phyloP scores from a whole-genome alignment of 2,329 filamentous ascomycete genomes.

The Calycina marina region DNA sequence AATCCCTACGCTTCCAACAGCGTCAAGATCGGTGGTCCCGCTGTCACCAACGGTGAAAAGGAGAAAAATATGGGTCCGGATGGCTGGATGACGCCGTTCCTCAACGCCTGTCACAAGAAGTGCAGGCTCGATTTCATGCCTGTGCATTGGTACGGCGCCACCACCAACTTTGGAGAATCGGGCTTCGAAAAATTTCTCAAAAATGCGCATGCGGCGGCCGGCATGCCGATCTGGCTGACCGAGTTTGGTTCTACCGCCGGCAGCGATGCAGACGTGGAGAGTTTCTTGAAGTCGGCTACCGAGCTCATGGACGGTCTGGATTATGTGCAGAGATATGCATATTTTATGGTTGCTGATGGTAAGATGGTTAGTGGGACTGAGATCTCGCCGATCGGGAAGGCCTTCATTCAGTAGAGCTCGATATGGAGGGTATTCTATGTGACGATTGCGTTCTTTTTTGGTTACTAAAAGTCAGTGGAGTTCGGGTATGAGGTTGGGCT shows the following conservation, averaged over 20 bases:
- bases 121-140: constrained; percentile 31
- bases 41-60: constrained; percentile 31
- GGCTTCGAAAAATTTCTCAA: constrained; percentile 28
- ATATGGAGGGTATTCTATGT: too few relatives aligned
- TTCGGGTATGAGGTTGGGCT: too few relatives aligned
- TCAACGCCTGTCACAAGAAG: constrained; percentile 25
- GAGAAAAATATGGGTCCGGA: constrained; percentile 25
- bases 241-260: constrained; percentile 25
- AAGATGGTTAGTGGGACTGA: constrained; percentile 1
- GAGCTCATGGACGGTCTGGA: constrained; percentile 27
- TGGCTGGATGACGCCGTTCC: constrained; percentile 29
- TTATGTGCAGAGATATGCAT: constrained; percentile 5
- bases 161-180: constrained; percentile 22
- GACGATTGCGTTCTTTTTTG: too few relatives aligned
- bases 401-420: too few relatives aligned
- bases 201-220: constrained; percentile 21
- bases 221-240: constrained; percentile 27
- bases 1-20: constrained; percentile 28
- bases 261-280: constrained; percentile 18
- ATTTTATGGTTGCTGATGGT: constrained; percentile 2
- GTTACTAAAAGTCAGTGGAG: too few relatives aligned
- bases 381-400: not conserved
- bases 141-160: constrained; percentile 31
- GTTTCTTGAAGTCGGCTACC: constrained; percentile 27
- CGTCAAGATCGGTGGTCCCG: constrained; percentile 30